phyloP scores from a whole-genome alignment of 768 basidiomycete species.

The Nidularia pulvinata region DNA sequence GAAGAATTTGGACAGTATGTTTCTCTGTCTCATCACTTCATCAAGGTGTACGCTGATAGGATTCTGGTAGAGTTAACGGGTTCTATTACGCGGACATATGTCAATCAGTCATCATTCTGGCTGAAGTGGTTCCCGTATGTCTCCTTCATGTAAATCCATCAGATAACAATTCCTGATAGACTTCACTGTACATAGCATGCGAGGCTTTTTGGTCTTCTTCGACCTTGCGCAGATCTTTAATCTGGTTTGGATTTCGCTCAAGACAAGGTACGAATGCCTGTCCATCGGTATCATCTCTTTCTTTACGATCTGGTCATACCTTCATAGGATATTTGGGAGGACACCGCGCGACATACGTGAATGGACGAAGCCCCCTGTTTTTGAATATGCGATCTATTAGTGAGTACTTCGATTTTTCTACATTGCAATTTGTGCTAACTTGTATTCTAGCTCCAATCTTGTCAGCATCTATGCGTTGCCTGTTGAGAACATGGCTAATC shows the following conservation, averaged over 20 bases:
- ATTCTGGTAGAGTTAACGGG: constrained; percentile 54
- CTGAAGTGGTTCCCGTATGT: constrained; percentile 92
- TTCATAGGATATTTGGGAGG: constrained; percentile 73
- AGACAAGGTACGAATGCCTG: constrained; percentile 53
- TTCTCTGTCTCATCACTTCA: background rate
- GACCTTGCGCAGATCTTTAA: constrained; percentile 97
- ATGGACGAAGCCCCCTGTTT: constrained; percentile 89
- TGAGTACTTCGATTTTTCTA: constrained; percentile 32
- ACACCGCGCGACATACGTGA: constrained; percentile 90
- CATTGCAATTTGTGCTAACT: background rate
- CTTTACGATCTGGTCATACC: background rate
- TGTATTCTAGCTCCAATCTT: constrained; percentile 46
- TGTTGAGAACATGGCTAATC: constrained; percentile 8
- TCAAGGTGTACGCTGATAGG: background rate
- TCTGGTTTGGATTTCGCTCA: constrained; percentile 81
- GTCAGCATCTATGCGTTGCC: constrained; percentile 28
- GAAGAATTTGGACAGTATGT: constrained; percentile 43
- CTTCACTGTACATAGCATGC: constrained; percentile 47
- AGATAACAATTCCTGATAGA: no score
- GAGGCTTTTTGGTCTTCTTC: constrained; percentile 93
- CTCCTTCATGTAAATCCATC: background rate
- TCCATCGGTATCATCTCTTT: background rate
- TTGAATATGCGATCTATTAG: constrained; percentile 87
- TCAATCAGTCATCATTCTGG: constrained; percentile 92
- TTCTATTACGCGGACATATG: constrained; percentile 84